Percentiles rank a stretch among this genome's conserved stretches.
phyloP scores from a whole-genome alignment of 2,329 filamentous ascomycete species.

The Phialemonium atrogriseum region DNA sequence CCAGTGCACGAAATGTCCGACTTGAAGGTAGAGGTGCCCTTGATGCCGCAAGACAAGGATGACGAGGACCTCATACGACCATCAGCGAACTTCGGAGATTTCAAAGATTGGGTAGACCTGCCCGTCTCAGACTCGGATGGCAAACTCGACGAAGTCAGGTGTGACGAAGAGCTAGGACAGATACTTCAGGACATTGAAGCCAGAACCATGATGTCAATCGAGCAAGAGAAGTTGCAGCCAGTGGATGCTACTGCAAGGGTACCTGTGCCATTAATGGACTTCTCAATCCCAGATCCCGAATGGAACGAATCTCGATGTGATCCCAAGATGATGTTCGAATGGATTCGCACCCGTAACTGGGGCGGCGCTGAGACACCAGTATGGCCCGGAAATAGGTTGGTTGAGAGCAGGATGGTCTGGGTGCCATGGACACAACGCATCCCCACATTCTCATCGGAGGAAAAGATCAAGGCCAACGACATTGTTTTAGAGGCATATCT shows the following conservation, averaged over 20 bases:
- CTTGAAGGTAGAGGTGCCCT: neutral
- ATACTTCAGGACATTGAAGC: slow-evolving; percentile 10
- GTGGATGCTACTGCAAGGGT: slow-evolving; percentile 17
- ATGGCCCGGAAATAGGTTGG: slow-evolving; percentile 14
- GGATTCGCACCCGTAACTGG: no score
- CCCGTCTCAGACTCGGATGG: neutral
- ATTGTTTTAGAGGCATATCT: slow-evolving; percentile 9
- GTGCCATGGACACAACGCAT: slow-evolving; percentile 16
- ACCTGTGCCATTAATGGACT: slow-evolving; percentile 19
- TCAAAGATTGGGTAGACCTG: neutral
- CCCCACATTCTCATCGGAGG: slow-evolving; percentile 1
- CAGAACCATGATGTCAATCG: slow-evolving; percentile 11
- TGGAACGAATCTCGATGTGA: slow-evolving; percentile 14
- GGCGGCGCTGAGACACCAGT: no score
- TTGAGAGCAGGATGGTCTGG: slow-evolving; percentile 16
- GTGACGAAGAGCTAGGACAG: slow-evolving; percentile 10
- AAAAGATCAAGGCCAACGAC: slow-evolving; percentile 14
- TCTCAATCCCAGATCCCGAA: slow-evolving; percentile 14
- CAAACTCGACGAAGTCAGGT: neutral
- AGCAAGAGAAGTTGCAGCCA: slow-evolving; percentile 19
- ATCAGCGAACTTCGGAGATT: neutral
- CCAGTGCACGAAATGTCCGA: neutral
- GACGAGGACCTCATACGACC: neutral
- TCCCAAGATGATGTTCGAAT: slow-evolving; percentile 12
- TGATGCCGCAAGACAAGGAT: neutral